Base-by-base conservation (phyloP, 176 grass and related monocot species). In the Aegilops longissima region DNA sequence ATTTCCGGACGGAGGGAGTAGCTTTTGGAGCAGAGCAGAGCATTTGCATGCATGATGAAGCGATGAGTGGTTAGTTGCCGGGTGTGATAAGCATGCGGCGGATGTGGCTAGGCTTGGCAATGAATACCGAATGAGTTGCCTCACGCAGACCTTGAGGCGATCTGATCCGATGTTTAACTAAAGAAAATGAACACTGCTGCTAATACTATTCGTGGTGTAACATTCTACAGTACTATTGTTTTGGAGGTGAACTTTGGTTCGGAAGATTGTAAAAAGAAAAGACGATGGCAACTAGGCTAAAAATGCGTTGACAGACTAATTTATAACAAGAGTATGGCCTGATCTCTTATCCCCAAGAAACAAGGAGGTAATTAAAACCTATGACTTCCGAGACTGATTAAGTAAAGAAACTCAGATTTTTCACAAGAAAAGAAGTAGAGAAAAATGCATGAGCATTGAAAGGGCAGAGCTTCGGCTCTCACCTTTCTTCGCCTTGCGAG, bases 401-500 rank as follows among this genome's bases (percentile, higher is more conserved):
- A 16, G 13, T 16, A 51, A 5, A 51, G 12, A 16, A 5, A 25
- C 25, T 25, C 25, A 47, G 45, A 13, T 47, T 47, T 47, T 4
- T 13, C 4, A 13, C 12, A 4, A 13, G 17, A 47, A 13, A 51
- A 62, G 21, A 29, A 31, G 16, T 49, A 23, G 12, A 21, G 51
- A 71, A 84, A 29, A 39, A 30, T 68, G 45, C 31, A 78, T 29
- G 24, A 69, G 62, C 66, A 49, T 21, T 11, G 27, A 13, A 63
- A 59, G 34, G 76, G 21, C 8, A 39, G 63, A 39, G 63, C 34
- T 83, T 8, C 47, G 29, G 49, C 62, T 64, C 52, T 87, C 77
- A 98, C 95, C 95, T 95, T 76, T 73, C 78, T 90, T 90, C 38
- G 76, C 88, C 47, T 79, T 31, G 77, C 90, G 89, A 87, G 87